Conservation (phyloP, 345 rosid species). For the Geranium brycei region DNA sequence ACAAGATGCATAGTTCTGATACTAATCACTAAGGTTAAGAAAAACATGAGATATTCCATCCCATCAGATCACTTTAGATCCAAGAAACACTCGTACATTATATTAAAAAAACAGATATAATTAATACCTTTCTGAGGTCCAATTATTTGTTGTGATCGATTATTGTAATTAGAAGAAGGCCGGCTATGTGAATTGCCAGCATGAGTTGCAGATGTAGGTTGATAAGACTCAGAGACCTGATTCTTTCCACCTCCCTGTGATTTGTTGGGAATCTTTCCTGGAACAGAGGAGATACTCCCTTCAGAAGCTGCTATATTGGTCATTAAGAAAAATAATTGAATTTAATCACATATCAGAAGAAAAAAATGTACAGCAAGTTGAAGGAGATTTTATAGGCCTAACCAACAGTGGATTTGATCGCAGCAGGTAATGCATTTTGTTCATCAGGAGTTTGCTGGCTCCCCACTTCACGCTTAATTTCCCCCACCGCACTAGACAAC, state of each 20-base stretch:
- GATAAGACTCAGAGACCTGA: conserved; percentile 37
- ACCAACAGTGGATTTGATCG: conserved; percentile 37
- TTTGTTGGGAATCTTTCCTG: conserved; percentile 36
- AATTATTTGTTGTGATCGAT: conserved; percentile 45
- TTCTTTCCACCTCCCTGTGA: conserved; percentile 46
- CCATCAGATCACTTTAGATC: not conserved
- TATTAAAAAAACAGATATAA: not conserved
- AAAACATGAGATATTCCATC: too few relatives aligned
- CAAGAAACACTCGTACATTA: not conserved
- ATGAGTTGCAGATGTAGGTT: conserved; percentile 32
- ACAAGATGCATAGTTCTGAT: not conserved
- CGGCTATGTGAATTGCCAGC: conserved; percentile 50
- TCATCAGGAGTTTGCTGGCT: conserved; percentile 26
- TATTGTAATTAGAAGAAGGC: conserved; percentile 65
- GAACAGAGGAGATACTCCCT: conserved; percentile 24
- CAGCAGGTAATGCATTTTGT: conserved; percentile 22
- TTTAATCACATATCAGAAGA: too few relatives aligned
- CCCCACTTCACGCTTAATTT: conserved; percentile 41
- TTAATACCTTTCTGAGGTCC: conserved; percentile 57
- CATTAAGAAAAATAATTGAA: conserved; percentile 4
- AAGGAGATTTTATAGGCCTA: conserved; percentile 5
- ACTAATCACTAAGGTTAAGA: not conserved
- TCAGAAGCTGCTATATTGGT: conserved; percentile 27
- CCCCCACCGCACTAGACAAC: conserved; percentile 26
- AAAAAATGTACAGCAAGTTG: not conserved